These are phyloP conservation scores for Pythium angustatum DNA, from an alignment of 352 stramenopile genomes.

Conservation along the genomic window DNA sequence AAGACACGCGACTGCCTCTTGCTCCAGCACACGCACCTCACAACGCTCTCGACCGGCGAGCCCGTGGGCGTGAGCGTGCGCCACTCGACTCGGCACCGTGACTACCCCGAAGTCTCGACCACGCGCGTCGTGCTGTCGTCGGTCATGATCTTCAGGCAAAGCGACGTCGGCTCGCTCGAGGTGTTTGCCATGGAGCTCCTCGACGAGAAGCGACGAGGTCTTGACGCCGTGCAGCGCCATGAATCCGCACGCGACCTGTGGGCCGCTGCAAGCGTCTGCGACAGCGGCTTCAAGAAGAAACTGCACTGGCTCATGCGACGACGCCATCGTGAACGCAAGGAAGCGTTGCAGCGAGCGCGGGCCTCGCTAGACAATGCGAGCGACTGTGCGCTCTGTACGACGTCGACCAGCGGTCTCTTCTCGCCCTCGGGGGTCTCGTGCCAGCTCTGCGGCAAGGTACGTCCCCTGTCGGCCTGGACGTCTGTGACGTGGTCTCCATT, in stretches of 20 bases:
- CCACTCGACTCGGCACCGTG: slow-evolving; percentile 51
- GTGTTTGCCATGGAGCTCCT: slow-evolving; percentile 46
- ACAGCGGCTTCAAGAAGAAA: slow-evolving; percentile 46
- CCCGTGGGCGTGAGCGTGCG: slow-evolving; percentile 45
- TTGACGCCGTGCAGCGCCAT: slow-evolving; percentile 15
- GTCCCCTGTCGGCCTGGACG: too few relatives aligned
- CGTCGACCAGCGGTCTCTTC: slow-evolving; percentile 9
- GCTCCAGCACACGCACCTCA: slow-evolving; percentile 15
- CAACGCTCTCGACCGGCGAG: slow-evolving; percentile 30
- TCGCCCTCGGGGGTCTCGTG: slow-evolving; percentile 2
- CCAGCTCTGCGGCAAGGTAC: slow-evolving; percentile 20
- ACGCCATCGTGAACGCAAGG: background rate
- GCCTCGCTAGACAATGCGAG: background rate
- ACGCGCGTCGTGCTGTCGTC: slow-evolving; percentile 44
- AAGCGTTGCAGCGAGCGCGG: background rate
- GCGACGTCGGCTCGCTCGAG: slow-evolving; percentile 38
- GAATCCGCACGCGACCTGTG: slow-evolving; percentile 35
- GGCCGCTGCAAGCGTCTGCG: slow-evolving; percentile 12
- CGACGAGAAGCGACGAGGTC: slow-evolving; percentile 9
- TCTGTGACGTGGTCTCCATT: too few relatives aligned
- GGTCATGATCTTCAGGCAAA: slow-evolving; percentile 42
- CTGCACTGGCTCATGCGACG: slow-evolving; percentile 44
- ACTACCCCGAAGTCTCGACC: slow-evolving; percentile 41
- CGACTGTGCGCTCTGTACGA: slow-evolving; percentile 11
- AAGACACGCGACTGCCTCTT: slow-evolving; percentile 48